phyloP scores from a whole-genome alignment of 768 basidiomycete species.

The Auriscalpium orientale region DNA sequence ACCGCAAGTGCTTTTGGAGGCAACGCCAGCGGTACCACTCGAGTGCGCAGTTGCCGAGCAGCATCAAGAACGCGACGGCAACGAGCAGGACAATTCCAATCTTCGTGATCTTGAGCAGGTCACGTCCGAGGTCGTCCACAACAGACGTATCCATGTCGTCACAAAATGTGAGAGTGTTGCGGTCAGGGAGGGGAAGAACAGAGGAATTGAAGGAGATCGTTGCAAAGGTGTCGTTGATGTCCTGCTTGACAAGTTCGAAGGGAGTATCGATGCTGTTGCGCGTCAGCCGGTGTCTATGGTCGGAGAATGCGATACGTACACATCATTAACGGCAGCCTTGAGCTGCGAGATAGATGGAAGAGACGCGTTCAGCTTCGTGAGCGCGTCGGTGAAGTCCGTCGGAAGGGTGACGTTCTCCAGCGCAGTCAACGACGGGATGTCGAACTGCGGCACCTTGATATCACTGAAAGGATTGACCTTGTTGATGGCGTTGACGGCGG shows the following conservation, averaged over 20 bases:
- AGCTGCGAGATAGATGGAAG: constrained; percentile 74
- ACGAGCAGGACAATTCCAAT: constrained; percentile 74
- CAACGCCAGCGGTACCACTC: constrained; percentile 88
- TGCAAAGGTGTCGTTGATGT: constrained; percentile 82
- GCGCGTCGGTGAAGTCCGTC: constrained; percentile 59
- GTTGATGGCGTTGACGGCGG: constrained; percentile 62
- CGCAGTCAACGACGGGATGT: constrained; percentile 63
- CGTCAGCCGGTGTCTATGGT: background rate
- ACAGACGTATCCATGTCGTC: constrained; percentile 70
- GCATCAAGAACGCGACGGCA: constrained; percentile 60
- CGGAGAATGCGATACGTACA: constrained; percentile 41
- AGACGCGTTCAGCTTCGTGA: constrained; percentile 72
- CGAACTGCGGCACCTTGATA: constrained; percentile 63
- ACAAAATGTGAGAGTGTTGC: constrained; percentile 70
- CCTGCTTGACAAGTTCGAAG: constrained; percentile 79
- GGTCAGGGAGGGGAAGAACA: constrained; percentile 67
- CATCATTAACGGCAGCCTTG: constrained; percentile 52
- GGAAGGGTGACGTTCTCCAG: constrained; percentile 80
- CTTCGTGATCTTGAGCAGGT: constrained; percentile 72
- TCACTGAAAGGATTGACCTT: constrained; percentile 66
- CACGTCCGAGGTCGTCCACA: constrained; percentile 76
- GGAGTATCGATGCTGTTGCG: constrained; percentile 65
- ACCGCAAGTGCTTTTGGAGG: constrained; percentile 56
- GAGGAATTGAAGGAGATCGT: constrained; percentile 67
- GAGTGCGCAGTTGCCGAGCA: constrained; percentile 65